Evolutionary conservation across 345 rosid genomes (phyloP), one percentile per base, ranked within the genome.

Genomic region (Rubroshorea leprosula): DNA sequence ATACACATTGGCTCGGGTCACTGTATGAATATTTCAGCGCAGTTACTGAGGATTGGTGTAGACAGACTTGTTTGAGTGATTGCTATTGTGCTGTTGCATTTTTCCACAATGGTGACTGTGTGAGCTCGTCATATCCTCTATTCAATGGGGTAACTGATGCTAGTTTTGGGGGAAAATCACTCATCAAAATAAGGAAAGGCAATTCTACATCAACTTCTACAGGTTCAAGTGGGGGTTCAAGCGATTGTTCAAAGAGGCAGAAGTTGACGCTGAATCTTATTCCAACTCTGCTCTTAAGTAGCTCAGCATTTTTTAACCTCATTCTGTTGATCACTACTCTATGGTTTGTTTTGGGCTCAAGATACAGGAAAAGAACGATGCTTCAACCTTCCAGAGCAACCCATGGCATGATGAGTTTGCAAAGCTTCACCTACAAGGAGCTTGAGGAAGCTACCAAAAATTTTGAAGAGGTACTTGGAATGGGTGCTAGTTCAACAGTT

Each of bases 81-180:
- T 83, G 86, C 60, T 66, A 68, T 16, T 85, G 89, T 23, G 81
- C 58, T 17, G 80, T 68, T 23, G 81, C 79, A 14, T 54, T 71
- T 54, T 68, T 38, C 15, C 58, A 65, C 55, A 7, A 13, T 0
- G 55, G 66, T 5, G n/a, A 21, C 0, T 76, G 84, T 25, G 72
- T 74, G 80, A 85, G 78, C 73, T 80, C 80, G 81, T 78, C 29
- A 61, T 49, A 31, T 29, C 82, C 84, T 5, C 58, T 82, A 2
- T 66, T 76, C 1, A 74, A 72, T 21, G 86, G 86, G 7, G 45
- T 1, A 38, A 12, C 25, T 49, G 66, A 49, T 53, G 2, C 60
- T 0, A 2, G 22, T 1, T 4, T 17, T 2, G 64, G 21, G 8
- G 63, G 70, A 7, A 68, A 47, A 47, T 74, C 83, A 15, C 58